phyloP scores from a whole-genome alignment of 805 yeast species.

The Candida endomychidarum region DNA sequence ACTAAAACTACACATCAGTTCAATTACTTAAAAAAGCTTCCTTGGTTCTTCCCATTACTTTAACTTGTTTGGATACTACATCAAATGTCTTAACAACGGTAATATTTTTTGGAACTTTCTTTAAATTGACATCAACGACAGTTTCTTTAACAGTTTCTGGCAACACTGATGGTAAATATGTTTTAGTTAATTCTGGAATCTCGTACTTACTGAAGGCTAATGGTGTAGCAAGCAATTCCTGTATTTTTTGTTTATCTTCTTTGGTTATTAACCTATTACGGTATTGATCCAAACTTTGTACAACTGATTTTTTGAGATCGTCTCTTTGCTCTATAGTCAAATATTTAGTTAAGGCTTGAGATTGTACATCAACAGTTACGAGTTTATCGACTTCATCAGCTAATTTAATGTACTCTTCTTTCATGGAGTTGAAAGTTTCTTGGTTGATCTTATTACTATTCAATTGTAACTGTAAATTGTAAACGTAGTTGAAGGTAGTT shows the following conservation, averaged over 20 bases:
- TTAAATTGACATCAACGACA: constrained; percentile 37
- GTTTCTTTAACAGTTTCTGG: constrained; percentile 50
- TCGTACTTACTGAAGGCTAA: constrained; percentile 39
- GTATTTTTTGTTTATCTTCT: constrained; percentile 42
- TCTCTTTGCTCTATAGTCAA: constrained; percentile 30
- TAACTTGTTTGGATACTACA: constrained; percentile 51
- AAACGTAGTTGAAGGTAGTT: constrained; percentile 51
- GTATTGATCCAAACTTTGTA: constrained; percentile 21
- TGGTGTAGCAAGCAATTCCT: constrained; percentile 42
- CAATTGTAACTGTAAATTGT: constrained; percentile 42
- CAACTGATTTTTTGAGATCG: constrained; percentile 22
- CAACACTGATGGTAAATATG: constrained; percentile 54
- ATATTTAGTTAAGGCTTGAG: constrained; percentile 40
- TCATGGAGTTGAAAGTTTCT: constrained; percentile 22
- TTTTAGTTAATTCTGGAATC: constrained; percentile 41
- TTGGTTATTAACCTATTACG: constrained; percentile 27
- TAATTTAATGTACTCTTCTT: constrained; percentile 34
- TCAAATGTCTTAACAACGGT: constrained; percentile 60
- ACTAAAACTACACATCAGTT: constrained; percentile 1
- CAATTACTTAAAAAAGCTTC: constrained; percentile 40
- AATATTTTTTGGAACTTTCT: constrained; percentile 48
- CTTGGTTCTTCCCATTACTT: constrained; percentile 53
- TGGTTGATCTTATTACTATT: constrained; percentile 36
- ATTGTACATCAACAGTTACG: constrained; percentile 47
- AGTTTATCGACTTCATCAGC: constrained; percentile 42